Percentiles rank a stretch among this genome's conserved stretches.
phyloP scores from a whole-genome alignment of 305 asterid genomes.

The Fraxinus nigra region DNA sequence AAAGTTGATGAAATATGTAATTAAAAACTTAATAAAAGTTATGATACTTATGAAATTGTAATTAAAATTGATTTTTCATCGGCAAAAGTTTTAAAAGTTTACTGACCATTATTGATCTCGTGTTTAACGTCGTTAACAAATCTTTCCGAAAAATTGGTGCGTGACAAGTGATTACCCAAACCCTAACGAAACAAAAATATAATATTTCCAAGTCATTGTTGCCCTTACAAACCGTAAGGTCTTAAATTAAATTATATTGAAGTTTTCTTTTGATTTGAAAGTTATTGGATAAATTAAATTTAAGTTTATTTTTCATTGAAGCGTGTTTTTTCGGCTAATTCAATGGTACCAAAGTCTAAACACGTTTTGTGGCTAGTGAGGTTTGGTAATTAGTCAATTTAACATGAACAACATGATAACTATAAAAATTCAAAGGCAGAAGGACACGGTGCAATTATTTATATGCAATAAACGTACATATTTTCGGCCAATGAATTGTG shows the following conservation, averaged over 20 bases:
- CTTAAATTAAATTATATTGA: not conserved
- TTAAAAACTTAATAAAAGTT: too few species aligned
- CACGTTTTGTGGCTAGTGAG: not conserved
- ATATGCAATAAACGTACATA: not conserved
- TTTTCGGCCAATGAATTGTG: not conserved
- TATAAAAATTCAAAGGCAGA: not conserved
- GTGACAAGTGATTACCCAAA: not conserved
- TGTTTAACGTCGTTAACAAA: not conserved
- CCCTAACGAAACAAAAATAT: not conserved
- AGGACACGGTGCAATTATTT: not conserved
- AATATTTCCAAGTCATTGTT: not conserved
- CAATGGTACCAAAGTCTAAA: not conserved
- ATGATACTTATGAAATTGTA: too few species aligned
- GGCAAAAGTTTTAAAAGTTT: too few species aligned
- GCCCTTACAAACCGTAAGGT: not conserved
- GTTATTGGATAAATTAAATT: not conserved
- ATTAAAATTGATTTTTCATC: too few species aligned
- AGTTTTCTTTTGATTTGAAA: not conserved
- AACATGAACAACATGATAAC: not conserved
- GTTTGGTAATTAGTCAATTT: not conserved
- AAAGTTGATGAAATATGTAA: too few species aligned
- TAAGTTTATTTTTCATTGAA: not conserved
- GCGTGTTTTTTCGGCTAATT: not conserved
- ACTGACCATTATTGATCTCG: too few species aligned
- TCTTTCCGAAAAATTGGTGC: not conserved